These are phyloP conservation scores for Cryptococcus sp. DNA, from an alignment of 1,284 basidiomycete species.

Conservation along the genomic window DNA sequence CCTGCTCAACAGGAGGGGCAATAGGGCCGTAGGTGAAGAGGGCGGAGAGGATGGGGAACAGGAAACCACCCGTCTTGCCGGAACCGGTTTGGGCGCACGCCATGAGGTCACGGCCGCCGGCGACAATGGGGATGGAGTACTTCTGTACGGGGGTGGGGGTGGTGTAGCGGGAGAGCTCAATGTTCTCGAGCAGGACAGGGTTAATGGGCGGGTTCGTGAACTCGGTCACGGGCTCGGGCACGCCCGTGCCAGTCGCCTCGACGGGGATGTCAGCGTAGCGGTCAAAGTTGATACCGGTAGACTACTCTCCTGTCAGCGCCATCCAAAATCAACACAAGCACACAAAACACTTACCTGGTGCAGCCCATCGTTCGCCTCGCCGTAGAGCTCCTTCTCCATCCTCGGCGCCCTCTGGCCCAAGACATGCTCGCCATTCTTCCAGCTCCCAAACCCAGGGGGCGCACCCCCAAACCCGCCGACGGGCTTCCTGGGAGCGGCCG, in stretches of 20 bases:
- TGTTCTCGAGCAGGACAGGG: slow-evolving; percentile 91
- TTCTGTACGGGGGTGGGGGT: slow-evolving; percentile 99
- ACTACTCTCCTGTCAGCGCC: slow-evolving; percentile 57
- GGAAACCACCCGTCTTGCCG: slow-evolving; percentile 97
- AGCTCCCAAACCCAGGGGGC: slow-evolving; percentile 68
- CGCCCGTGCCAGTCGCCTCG: slow-evolving; percentile 92
- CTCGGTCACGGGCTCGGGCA: slow-evolving; percentile 84
- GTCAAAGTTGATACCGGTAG: slow-evolving; percentile 99
- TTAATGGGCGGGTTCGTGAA: slow-evolving; percentile 91
- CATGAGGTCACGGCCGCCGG: slow-evolving; percentile 88
- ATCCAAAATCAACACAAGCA: background rate
- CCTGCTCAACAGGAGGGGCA: slow-evolving; percentile 55
- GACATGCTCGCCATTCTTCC: slow-evolving; percentile 87
- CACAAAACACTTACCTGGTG: slow-evolving; percentile 47
- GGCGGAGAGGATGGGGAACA: slow-evolving; percentile 97
- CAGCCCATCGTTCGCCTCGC: slow-evolving; percentile 71
- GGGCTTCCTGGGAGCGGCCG: slow-evolving; percentile 42
- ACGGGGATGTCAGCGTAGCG: slow-evolving; percentile 99
- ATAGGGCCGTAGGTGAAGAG: slow-evolving; percentile 82
- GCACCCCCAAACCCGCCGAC: slow-evolving; percentile 54
- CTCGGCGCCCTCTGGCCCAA: slow-evolving; percentile 75
- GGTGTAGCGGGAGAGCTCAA: slow-evolving; percentile 84
- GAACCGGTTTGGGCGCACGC: slow-evolving; percentile 99
- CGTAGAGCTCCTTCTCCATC: slow-evolving; percentile 94
- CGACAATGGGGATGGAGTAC: slow-evolving; percentile 98